These are phyloP conservation scores for Penicillium egyptiacum DNA, from an alignment of 495 filamentous ascomycete genomes.

Conservation along the genomic window DNA sequence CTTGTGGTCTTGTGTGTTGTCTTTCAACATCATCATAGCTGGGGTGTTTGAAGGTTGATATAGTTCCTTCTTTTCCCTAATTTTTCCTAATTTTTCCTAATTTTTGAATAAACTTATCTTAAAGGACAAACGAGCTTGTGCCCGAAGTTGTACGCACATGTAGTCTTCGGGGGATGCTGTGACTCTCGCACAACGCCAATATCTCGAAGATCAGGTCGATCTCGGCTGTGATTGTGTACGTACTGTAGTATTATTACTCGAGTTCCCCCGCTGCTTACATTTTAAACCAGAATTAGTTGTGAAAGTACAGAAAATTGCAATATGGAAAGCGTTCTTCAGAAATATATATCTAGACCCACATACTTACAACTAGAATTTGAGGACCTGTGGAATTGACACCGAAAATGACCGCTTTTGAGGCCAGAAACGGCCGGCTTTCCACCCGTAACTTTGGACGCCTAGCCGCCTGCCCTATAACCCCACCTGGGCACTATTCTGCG, in stretches of 20 bases:
- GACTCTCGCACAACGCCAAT: background rate
- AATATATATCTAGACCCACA: too few species aligned
- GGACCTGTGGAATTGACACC: too few species aligned
- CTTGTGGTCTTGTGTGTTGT: conserved; percentile 7
- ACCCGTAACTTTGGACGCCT: too few species aligned
- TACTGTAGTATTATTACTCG: background rate
- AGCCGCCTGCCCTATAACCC: too few species aligned
- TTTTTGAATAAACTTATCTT: background rate
- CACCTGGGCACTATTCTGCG: too few species aligned
- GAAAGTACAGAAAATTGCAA: background rate
- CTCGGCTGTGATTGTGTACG: background rate
- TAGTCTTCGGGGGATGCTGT: background rate
- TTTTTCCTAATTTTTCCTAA: background rate
- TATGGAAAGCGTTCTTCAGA: too few species aligned
- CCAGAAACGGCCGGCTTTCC: too few species aligned
- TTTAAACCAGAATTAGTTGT: background rate
- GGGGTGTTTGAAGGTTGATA: conserved; percentile 8
- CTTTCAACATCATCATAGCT: conserved; percentile 16
- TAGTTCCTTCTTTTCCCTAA: background rate
- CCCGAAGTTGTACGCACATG: background rate
- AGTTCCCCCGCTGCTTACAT: background rate
- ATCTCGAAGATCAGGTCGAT: background rate
- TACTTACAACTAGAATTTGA: too few species aligned
- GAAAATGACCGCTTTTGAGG: too few species aligned
- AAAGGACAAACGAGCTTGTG: background rate